Conservation (phyloP, 140 eudicot genomes). For the Stevia rebaudiana region DNA sequence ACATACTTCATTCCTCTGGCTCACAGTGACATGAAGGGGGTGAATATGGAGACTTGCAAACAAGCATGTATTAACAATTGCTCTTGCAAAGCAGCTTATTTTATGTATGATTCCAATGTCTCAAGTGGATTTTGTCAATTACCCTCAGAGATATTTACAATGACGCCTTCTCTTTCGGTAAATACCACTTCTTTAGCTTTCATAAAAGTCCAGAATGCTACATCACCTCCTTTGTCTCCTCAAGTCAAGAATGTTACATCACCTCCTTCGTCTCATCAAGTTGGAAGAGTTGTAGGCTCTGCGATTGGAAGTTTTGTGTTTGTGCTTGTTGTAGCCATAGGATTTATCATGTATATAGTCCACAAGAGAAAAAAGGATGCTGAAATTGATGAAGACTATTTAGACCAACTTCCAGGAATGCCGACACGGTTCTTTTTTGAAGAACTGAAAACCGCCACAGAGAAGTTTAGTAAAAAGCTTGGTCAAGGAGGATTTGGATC, state of each 20-base stretch:
- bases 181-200: neutral
- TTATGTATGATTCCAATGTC: neutral
- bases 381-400: slow-evolving; percentile 8
- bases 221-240: too few relatives aligned
- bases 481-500: too few relatives aligned
- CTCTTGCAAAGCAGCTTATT: neutral
- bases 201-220: too few relatives aligned
- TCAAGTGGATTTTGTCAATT: neutral
- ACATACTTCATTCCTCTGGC: neutral
- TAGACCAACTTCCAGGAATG: slow-evolving; percentile 2
- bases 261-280: neutral
- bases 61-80: neutral
- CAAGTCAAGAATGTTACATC: too few relatives aligned
- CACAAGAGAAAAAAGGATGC: neutral
- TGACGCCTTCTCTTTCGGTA: too few relatives aligned
- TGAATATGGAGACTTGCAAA: neutral
- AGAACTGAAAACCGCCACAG: slow-evolving; percentile 21
- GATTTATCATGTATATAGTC: neutral
- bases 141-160: neutral
- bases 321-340: neutral
- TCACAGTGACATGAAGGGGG: neutral
- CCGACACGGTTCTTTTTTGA: slow-evolving; percentile 6
- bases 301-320: slow-evolving; percentile 7
- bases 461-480: slow-evolving; percentile 21
- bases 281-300: neutral